Evolutionary conservation across 2,329 filamentous ascomycete species (phyloP), one percentile per base, ranked within the genome.

Genomic region (Alternaria hordeiaustralica): DNA sequence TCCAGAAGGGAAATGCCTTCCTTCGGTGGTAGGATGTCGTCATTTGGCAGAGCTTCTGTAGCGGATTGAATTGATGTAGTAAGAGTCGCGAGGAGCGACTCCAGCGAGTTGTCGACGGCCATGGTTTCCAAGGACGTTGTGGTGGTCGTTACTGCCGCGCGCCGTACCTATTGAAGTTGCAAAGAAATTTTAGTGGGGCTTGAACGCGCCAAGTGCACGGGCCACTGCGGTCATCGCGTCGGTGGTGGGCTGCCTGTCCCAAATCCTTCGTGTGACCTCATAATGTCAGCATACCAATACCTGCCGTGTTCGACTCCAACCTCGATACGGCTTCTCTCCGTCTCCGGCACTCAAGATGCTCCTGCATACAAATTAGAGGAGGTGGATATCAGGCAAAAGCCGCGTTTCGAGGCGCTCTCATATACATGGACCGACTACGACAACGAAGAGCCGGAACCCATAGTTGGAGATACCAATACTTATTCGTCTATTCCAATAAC

Each of bases 1-100:
- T 98, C 94, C 74, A 99, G 90, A 1, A 99, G 88, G 0, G 96
- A 97, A 62, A 99, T 96, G 76, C 96, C 95, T 73, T 97, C 89
- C 68, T 90, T 86, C 2, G 92, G 90, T n/a, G 92, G 88, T 53
- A 91, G 83, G 63, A 96, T 87, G 13, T 84, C 79, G 18, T 89
- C 78, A 53, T 87, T 87, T 0, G 90, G 88, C 18, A 85, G 66
- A 11, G 75, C 78, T 53, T 79, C 71, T 10, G 76, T 72, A 0
- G 90, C 86, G 6, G 90, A 89, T 62, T 94, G 88, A 49, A 90
- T 85, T 0, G 92, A 88, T 0, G 89, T 86, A 0, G 85, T 84
- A 18, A 86, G 80, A 45, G 75, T 81, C 26, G 76, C 71, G 13
- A 85, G 77, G 9, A 83, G 75, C 55, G 79, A 76, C 54, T 76